Evolutionary conservation across 2,329 filamentous ascomycete species (phyloP).

Genomic region (Gliomastix tumulicola): DNA sequence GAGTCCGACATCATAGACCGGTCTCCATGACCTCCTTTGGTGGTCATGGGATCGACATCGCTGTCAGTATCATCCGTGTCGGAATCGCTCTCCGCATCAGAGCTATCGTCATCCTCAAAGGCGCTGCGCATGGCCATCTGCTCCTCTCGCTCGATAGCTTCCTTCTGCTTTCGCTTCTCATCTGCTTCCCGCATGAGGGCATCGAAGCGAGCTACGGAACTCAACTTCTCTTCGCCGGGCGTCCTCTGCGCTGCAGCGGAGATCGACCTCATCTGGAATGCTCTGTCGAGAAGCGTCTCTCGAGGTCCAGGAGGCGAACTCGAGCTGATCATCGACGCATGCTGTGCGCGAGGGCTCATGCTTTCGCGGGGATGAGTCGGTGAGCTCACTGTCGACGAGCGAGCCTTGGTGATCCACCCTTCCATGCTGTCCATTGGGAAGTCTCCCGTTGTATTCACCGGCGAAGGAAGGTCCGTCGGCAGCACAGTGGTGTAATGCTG

Average conservation of each 20-base stretch:
- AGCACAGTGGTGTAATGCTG: slow-evolving; percentile 45
- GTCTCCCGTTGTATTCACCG: slow-evolving; percentile 46
- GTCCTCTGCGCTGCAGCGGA: slow-evolving; percentile 49
- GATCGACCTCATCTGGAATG: slow-evolving; percentile 56
- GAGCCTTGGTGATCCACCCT: slow-evolving; percentile 53
- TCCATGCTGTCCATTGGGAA: slow-evolving; percentile 50
- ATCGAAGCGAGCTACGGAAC: slow-evolving; percentile 58
- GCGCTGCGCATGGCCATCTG: slow-evolving; percentile 34
- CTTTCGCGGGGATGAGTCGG: slow-evolving; percentile 45
- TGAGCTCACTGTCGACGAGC: slow-evolving; percentile 51
- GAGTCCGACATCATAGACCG: slow-evolving; percentile 14
- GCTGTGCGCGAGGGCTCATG: slow-evolving; percentile 41
- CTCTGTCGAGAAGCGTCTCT: slow-evolving; percentile 61
- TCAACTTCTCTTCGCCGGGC: slow-evolving; percentile 55
- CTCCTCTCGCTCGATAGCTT: slow-evolving; percentile 22
- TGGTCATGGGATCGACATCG: slow-evolving; percentile 29
- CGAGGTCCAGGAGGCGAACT: slow-evolving; percentile 46
- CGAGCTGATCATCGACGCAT: slow-evolving; percentile 28
- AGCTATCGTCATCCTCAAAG: slow-evolving; percentile 43
- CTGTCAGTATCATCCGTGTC: slow-evolving; percentile 29
- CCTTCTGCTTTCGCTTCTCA: slow-evolving; percentile 34
- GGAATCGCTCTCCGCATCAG: slow-evolving; percentile 29
- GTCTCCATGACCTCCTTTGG: slow-evolving; percentile 9
- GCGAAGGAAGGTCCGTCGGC: slow-evolving; percentile 50
- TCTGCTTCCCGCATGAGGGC: slow-evolving; percentile 58